Evolutionary conservation across 2,329 filamentous ascomycete species (phyloP).

Genomic region (Sporothrix variecibatus): DNA sequence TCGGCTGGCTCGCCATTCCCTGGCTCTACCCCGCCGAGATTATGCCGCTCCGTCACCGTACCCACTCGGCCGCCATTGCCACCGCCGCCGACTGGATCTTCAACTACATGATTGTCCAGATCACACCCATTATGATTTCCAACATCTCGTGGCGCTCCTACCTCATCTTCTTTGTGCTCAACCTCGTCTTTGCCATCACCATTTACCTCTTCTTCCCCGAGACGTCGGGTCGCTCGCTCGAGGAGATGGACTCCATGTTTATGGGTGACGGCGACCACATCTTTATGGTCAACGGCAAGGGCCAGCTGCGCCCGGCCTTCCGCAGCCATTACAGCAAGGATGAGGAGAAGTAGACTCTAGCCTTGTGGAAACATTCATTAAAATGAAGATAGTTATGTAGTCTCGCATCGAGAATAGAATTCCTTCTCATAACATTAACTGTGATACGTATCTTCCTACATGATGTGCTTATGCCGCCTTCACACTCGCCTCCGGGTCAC

Average conservation of each 20-base stretch:
- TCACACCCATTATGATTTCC: conserved; percentile 59
- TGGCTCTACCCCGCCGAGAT: conserved; percentile 64
- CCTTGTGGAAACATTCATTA: neutral
- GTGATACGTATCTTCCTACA: neutral
- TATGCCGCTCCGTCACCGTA: conserved; percentile 52
- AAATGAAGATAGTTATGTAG: neutral
- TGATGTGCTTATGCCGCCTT: neutral
- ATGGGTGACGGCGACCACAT: conserved; percentile 2
- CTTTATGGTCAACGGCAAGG: neutral
- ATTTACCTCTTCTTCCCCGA: conserved; percentile 57
- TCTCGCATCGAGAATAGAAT: neutral
- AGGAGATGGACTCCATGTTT: conserved; percentile 68
- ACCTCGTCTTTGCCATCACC: conserved; percentile 53
- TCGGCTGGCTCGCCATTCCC: conserved; percentile 56
- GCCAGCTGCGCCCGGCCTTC: neutral
- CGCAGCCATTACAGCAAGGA: neutral
- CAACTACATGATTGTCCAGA: conserved; percentile 63
- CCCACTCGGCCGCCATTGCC: conserved; percentile 59
- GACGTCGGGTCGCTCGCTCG: conserved; percentile 57
- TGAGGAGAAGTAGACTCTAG: neutral
- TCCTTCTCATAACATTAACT: neutral
- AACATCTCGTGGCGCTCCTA: conserved; percentile 57
- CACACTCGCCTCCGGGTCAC: neutral
- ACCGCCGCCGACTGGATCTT: conserved; percentile 42
- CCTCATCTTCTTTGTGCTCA: conserved; percentile 56